Evolutionary conservation across 371 early-diverging fungal genomes (phyloP).

Genomic region (Apophysomyces variabilis): DNA sequence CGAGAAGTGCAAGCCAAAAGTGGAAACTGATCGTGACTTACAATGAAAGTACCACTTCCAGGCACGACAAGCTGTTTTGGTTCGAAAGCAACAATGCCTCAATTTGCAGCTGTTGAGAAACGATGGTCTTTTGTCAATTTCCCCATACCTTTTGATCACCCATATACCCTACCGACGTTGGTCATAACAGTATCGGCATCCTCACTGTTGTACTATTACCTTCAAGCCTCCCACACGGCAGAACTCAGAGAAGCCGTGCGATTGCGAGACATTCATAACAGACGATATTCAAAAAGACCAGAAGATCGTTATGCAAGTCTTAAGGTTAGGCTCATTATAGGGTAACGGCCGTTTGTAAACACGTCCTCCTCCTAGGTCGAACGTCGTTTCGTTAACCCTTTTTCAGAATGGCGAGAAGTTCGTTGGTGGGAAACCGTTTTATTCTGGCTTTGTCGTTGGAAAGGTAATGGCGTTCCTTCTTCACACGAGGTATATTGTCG

Average conservation of each 20-base stretch:
- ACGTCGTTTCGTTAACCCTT: slow-evolving; percentile 66
- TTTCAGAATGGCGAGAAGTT: slow-evolving; percentile 60
- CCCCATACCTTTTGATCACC: slow-evolving; percentile 60
- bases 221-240: slow-evolving; percentile 42
- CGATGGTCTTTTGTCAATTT: slow-evolving; percentile 51
- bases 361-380: slow-evolving; percentile 34
- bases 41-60: neutral
- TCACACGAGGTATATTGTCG: slow-evolving; percentile 31
- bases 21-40: too few species aligned
- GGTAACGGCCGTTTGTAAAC: neutral
- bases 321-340: slow-evolving; percentile 25
- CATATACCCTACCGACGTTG: slow-evolving; percentile 47
- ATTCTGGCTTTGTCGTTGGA: slow-evolving; percentile 49
- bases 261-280: slow-evolving; percentile 36
- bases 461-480: slow-evolving; percentile 51
- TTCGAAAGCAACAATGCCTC: slow-evolving; percentile 13
- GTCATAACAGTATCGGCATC: slow-evolving; percentile 45
- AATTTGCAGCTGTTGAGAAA: slow-evolving; percentile 33
- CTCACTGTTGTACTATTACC: slow-evolving; percentile 47
- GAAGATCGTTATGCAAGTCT: slow-evolving; percentile 51
- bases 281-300: slow-evolving; percentile 36
- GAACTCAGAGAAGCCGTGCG: slow-evolving; percentile 52
- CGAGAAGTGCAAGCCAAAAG: too few species aligned
- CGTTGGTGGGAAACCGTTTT: slow-evolving; percentile 48
- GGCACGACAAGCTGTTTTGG: neutral